Conservation (phyloP, 192 early-diverging fungal species). For the Mortierella alpina region DNA sequence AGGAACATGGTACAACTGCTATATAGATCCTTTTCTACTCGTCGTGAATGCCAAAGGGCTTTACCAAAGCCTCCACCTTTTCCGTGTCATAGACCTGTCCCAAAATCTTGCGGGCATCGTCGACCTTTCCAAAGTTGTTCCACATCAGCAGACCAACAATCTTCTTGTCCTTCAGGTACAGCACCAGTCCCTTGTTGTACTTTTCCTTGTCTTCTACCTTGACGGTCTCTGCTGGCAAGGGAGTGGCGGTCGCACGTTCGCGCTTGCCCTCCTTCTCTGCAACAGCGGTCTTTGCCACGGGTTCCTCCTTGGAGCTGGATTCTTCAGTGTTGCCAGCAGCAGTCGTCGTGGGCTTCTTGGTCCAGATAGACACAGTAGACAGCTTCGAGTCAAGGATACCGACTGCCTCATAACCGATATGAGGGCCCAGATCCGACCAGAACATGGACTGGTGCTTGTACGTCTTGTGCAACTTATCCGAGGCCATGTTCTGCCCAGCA, state of each 20-base stretch:
- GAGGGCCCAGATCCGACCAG: conserved; percentile 71
- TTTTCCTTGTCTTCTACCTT: conserved; percentile 56
- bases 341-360: conserved; percentile 53
- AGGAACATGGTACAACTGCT: too few relatives aligned
- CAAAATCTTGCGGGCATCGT: conserved; percentile 70
- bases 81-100: conserved; percentile 45
- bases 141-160: conserved; percentile 69
- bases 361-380: conserved; percentile 73
- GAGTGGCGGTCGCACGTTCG: conserved; percentile 41
- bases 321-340: conserved; percentile 37
- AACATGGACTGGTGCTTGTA: conserved; percentile 74
- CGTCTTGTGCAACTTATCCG: conserved; percentile 56
- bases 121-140: conserved; percentile 72
- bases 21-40: conserved; percentile 3
- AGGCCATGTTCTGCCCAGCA: conserved; percentile 72
- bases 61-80: conserved; percentile 51
- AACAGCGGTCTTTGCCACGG: conserved; percentile 12
- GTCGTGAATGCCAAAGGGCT: conserved; percentile 46
- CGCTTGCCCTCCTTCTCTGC: conserved; percentile 31
- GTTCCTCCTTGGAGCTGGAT: conserved; percentile 33
- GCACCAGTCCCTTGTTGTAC: conserved; percentile 70
- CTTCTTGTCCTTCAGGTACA: conserved; percentile 65
- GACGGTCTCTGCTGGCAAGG: conserved; percentile 45
- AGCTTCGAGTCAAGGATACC: conserved; percentile 67
- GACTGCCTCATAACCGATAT: conserved; percentile 72